Percentiles rank a stretch among this genome's conserved stretches.
Conservation (phyloP, 2,329 filamentous ascomycete genomes). For the Pseudogymnoascus sp. region DNA sequence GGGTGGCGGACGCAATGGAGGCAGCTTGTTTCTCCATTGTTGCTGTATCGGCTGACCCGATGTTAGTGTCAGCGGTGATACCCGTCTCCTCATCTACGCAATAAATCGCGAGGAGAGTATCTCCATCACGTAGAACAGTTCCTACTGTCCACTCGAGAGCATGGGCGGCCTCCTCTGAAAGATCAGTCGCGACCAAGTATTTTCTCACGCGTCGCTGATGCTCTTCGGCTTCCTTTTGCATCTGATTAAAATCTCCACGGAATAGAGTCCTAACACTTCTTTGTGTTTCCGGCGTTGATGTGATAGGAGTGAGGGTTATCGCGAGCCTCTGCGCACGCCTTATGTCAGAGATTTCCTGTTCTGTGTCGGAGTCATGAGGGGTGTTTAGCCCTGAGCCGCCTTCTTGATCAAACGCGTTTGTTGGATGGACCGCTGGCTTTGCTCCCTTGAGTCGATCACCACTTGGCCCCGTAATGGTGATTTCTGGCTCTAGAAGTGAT, state of each 20-base stretch:
- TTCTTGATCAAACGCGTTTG: slow-evolving; percentile 72
- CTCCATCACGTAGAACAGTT: slow-evolving; percentile 85
- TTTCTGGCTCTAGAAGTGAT: slow-evolving; percentile 47
- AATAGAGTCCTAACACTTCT: slow-evolving; percentile 84
- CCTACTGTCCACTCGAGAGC: slow-evolving; percentile 97
- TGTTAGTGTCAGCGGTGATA: slow-evolving; percentile 32
- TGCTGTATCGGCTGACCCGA: slow-evolving; percentile 53
- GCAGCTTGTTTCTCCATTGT: slow-evolving; percentile 69
- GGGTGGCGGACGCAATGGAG: slow-evolving; percentile 52
- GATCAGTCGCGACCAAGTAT: slow-evolving; percentile 90
- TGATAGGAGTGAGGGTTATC: slow-evolving; percentile 71
- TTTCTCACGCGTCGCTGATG: slow-evolving; percentile 73
- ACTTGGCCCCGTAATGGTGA: slow-evolving; percentile 54
- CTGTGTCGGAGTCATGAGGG: slow-evolving; percentile 74
- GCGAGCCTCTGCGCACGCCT: slow-evolving; percentile 78
- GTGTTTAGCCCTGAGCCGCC: slow-evolving; percentile 41
- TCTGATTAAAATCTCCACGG: slow-evolving; percentile 71
- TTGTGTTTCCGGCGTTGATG: slow-evolving; percentile 65
- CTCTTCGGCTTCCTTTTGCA: slow-evolving; percentile 70
- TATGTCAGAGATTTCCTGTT: slow-evolving; percentile 76
- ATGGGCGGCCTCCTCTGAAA: slow-evolving; percentile 90
- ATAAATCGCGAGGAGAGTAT: slow-evolving; percentile 88
- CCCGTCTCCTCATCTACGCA: slow-evolving; percentile 82
- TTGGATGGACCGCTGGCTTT: slow-evolving; percentile 63
- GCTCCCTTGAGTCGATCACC: slow-evolving; percentile 50